A percentile compares a stretch with the other conserved stretches of the same genome.
Evolutionary conservation across 108 stramenopile species (phyloP).

Genomic region (Cyclotella baltica): DNA sequence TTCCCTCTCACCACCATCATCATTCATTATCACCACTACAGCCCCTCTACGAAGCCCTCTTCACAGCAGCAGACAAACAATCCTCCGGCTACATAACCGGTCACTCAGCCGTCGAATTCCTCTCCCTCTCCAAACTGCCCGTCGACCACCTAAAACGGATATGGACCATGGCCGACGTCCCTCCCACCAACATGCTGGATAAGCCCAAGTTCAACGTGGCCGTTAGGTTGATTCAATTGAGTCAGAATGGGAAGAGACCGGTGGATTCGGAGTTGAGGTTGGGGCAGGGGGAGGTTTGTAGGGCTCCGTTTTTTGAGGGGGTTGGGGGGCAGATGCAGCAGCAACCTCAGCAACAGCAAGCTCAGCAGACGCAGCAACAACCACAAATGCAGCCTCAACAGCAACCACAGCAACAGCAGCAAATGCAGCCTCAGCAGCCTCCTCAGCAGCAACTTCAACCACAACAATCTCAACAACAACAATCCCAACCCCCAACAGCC

Average conservation of each 20-base stretch:
- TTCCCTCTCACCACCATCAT: background rate
- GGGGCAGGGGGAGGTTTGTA: constrained; percentile 53
- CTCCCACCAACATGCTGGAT: constrained; percentile 69
- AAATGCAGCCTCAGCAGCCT: constrained; percentile 24
- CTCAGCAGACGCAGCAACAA: constrained; percentile 34
- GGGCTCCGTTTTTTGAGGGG: constrained; percentile 78
- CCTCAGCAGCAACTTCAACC: constrained; percentile 21
- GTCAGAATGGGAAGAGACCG: constrained; percentile 82
- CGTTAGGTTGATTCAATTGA: constrained; percentile 82
- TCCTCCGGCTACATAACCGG: constrained; percentile 72
- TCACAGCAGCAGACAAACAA: constrained; percentile 76
- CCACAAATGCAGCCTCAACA: constrained; percentile 27
- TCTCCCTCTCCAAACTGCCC: constrained; percentile 85
- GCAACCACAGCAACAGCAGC: background rate
- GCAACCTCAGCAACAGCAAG: constrained; percentile 17
- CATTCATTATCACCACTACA: constrained; percentile 70
- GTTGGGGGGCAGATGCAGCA: constrained; percentile 23
- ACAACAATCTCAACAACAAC: constrained; percentile 29
- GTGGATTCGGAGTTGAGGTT: constrained; percentile 63
- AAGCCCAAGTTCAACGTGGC: constrained; percentile 75
- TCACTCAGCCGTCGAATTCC: constrained; percentile 85
- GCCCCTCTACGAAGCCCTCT: constrained; percentile 87
- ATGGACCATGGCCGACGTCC: constrained; percentile 85
- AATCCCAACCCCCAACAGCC: constrained; percentile 26
- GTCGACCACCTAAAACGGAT: constrained; percentile 83